Conservation (phyloP, 164 flowering plant species). For the Sextonia rubra region DNA sequence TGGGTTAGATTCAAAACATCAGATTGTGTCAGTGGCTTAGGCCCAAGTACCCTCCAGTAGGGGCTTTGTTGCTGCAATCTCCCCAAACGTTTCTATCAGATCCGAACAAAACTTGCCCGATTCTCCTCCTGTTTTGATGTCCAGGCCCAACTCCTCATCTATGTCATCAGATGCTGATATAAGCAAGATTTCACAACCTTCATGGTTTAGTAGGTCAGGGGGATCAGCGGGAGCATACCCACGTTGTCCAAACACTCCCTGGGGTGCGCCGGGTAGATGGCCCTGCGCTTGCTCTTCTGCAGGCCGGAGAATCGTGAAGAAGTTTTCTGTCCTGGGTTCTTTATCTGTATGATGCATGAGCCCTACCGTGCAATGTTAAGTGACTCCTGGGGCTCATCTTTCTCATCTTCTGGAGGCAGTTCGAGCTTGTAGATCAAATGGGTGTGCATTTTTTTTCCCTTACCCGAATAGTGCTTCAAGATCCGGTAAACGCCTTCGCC, state of each 20-base stretch:
- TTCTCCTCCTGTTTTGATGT: slow-evolving; percentile 31
- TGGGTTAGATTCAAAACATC: too few species aligned
- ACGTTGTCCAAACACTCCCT: slow-evolving; percentile 42
- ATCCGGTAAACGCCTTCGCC: slow-evolving; percentile 78
- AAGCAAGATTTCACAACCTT: slow-evolving; percentile 77
- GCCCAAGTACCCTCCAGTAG: slow-evolving; percentile 47
- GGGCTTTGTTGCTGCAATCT: slow-evolving; percentile 28
- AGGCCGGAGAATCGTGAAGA: slow-evolving; percentile 33
- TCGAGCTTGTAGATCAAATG: slow-evolving; percentile 83
- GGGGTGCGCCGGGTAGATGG: slow-evolving; percentile 63
- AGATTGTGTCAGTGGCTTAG: background rate
- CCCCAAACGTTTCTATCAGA: slow-evolving; percentile 43
- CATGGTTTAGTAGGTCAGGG: slow-evolving; percentile 71
- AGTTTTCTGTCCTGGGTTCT: slow-evolving; percentile 56
- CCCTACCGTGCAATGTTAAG: slow-evolving; percentile 55
- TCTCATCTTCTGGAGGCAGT: slow-evolving; percentile 39
- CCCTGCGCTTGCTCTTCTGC: slow-evolving; percentile 56
- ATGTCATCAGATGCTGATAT: slow-evolving; percentile 73
- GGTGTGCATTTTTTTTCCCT: slow-evolving; percentile 41
- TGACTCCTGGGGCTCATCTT: slow-evolving; percentile 50
- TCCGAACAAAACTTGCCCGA: slow-evolving; percentile 30
- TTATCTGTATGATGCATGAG: slow-evolving; percentile 70
- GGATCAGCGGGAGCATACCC: slow-evolving; percentile 54
- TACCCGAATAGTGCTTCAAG: slow-evolving; percentile 47
- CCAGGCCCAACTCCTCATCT: slow-evolving; percentile 68